Conservation (phyloP, 1,284 basidiomycete genomes). For the Phellinidium pouzarii region DNA sequence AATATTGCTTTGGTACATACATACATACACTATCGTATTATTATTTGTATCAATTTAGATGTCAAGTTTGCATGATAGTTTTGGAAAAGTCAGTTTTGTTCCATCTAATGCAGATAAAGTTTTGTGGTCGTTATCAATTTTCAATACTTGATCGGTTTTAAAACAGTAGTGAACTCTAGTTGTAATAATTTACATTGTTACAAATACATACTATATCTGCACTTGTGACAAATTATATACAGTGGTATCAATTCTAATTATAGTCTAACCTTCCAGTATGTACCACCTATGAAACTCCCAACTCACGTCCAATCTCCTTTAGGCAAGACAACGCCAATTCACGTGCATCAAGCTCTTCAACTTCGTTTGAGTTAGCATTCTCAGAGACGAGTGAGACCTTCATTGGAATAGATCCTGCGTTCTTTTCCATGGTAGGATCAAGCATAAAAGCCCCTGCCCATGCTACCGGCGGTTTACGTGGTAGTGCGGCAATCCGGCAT, state of each 20-base stretch:
- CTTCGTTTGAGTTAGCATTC: conserved; percentile 22
- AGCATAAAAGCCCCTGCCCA: conserved; percentile 41
- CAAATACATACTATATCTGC: too few species aligned
- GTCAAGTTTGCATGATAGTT: too few species aligned
- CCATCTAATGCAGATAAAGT: too few species aligned
- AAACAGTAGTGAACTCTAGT: too few species aligned
- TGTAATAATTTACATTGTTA: too few species aligned
- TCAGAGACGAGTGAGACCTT: conserved; percentile 5
- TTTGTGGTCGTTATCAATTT: too few species aligned
- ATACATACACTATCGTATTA: not conserved
- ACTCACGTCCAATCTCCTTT: conserved; percentile 65
- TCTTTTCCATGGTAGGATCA: conserved; percentile 2
- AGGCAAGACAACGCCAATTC: conserved; percentile 64
- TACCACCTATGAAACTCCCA: conserved; percentile 25
- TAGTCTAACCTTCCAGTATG: too few species aligned
- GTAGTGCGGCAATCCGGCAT: conserved; percentile 70
- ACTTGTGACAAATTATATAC: too few species aligned
- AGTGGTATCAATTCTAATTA: too few species aligned
- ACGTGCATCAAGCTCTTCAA: conserved; percentile 57
- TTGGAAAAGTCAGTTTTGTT: too few species aligned
- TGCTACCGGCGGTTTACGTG: conserved; percentile 57
- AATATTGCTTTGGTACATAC: not conserved
- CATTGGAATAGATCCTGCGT: not conserved
- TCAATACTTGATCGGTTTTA: too few species aligned
- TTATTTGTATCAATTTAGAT: not conserved